Evolutionary conservation across 129 eudicot genomes (phyloP), one percentile per base, ranked within the genome.

Genomic region (Flaveria brownii): DNA sequence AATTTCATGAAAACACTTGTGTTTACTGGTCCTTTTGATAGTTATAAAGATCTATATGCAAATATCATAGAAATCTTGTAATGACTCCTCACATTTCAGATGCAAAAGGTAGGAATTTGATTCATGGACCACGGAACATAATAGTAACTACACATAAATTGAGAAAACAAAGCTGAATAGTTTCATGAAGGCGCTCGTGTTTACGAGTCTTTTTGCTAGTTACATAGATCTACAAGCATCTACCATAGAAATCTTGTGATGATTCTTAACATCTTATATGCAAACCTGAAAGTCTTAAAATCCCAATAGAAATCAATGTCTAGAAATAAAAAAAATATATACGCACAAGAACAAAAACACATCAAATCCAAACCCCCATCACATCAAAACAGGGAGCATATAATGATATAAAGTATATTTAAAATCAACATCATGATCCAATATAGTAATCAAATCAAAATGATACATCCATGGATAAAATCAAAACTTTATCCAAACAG

Each of bases 361-460:
- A 65, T 23, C 55, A 49, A 57, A 42, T 52, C 25, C 74, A 69
- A 73, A 15, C 22, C 70, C 30, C 60, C 59, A 49, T 77, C 81
- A 77, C 75, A 64, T 67, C 72, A 64, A 77, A 64, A 56, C 77
- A 64, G 77, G 47, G 60, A 78, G 73, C 11, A 77, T 45, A 54
- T 45, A 2, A 11, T 54, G 56, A 77, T 45, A 54, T 45, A 2
- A 11, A 64, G 56, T 56, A 54, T 56, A 57, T 45, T 42, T 55
- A 43, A 28, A 71, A 78, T 78, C 77, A 78, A 46, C 39, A 70
- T 72, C 74, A 73, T 65, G 61, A 80, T 47, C 62, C 28, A 78
- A 47, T 49, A 70, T 30, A 25, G 52, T 64, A 62, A 4, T 25
- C 0, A 5, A 63, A 75, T 63, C 68, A 57, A 57, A 9, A 22